Evolutionary conservation across 192 early-diverging fungal species (phyloP).

Genomic region (Pecoramyces ruminantium): DNA sequence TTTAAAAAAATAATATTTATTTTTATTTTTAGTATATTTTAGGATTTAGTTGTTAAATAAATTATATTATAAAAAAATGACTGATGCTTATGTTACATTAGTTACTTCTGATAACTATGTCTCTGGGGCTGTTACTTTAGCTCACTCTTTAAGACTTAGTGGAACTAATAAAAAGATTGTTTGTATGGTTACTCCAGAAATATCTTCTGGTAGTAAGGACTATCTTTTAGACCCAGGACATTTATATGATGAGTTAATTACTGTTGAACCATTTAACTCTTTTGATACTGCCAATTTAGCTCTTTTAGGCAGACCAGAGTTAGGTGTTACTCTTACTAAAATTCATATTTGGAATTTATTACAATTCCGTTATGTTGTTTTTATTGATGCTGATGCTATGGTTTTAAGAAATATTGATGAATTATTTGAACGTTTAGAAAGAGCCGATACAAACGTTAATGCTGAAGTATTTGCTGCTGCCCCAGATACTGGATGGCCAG

Average conservation of each 20-base stretch:
- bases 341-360: slow-evolving; percentile 64
- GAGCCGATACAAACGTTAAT: not conserved
- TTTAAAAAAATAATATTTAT: too few relatives aligned
- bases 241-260: slow-evolving; percentile 55
- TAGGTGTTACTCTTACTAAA: slow-evolving; percentile 80
- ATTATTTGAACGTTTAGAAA: slow-evolving; percentile 39
- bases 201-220: slow-evolving; percentile 7
- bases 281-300: slow-evolving; percentile 28
- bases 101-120: slow-evolving; percentile 75
- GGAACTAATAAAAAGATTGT: slow-evolving; percentile 45
- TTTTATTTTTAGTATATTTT: too few relatives aligned
- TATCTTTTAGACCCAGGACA: slow-evolving; percentile 19
- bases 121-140: slow-evolving; percentile 62
- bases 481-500: slow-evolving; percentile 91
- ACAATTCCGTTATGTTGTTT: slow-evolving; percentile 48
- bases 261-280: slow-evolving; percentile 46
- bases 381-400: slow-evolving; percentile 82
- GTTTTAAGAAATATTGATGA: slow-evolving; percentile 64
- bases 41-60: not conserved
- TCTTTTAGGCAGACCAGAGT: slow-evolving; percentile 75
- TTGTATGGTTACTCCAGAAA: slow-evolving; percentile 42
- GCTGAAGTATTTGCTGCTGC: slow-evolving; percentile 50
- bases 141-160: slow-evolving; percentile 49
- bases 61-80: not conserved
- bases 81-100: slow-evolving; percentile 51